A percentile compares a stretch with the other conserved stretches of the same genome.
Conservation (phyloP, 306 rosid species). For the Dalbergia cochinchinensis region DNA sequence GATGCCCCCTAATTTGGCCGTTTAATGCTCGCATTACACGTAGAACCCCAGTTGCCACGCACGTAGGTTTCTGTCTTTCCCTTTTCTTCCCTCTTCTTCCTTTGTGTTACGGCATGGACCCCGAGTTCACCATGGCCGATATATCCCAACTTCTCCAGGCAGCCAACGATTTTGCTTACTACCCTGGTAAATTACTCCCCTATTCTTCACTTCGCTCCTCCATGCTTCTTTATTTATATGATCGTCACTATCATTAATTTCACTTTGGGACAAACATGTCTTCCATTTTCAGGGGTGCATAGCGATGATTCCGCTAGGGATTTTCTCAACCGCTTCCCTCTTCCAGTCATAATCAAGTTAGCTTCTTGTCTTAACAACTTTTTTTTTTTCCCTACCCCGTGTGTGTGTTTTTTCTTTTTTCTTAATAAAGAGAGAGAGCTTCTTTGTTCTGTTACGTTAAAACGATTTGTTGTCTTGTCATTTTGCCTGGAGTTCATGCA, state of each 20-base stretch:
- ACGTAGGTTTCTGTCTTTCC: neutral
- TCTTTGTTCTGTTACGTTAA: neutral
- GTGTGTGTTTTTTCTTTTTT: neutral
- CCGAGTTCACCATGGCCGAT: constrained; percentile 63
- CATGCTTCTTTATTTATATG: neutral
- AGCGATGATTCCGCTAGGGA: constrained; percentile 69
- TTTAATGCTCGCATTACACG: constrained; percentile 40
- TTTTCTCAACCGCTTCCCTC: constrained; percentile 84
- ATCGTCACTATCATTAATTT: neutral
- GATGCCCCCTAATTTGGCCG: neutral
- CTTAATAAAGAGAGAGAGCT: neutral
- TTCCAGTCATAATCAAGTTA: constrained; percentile 73
- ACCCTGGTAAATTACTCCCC: constrained; percentile 68
- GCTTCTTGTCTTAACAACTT: neutral
- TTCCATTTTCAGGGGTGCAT: constrained; percentile 67
- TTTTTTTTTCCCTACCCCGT: neutral
- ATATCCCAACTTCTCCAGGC: constrained; percentile 74
- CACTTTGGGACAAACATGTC: neutral
- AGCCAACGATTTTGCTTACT: constrained; percentile 67
- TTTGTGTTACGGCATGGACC: constrained; percentile 45
- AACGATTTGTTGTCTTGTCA: too few species aligned
- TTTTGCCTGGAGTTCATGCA: too few species aligned
- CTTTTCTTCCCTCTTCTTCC: neutral
- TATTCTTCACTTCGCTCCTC: neutral
- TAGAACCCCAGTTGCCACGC: constrained; percentile 47